phyloP scores from a whole-genome alignment of 202 grass and related monocot species.

The Schoenoplectus tabernaemontani region DNA sequence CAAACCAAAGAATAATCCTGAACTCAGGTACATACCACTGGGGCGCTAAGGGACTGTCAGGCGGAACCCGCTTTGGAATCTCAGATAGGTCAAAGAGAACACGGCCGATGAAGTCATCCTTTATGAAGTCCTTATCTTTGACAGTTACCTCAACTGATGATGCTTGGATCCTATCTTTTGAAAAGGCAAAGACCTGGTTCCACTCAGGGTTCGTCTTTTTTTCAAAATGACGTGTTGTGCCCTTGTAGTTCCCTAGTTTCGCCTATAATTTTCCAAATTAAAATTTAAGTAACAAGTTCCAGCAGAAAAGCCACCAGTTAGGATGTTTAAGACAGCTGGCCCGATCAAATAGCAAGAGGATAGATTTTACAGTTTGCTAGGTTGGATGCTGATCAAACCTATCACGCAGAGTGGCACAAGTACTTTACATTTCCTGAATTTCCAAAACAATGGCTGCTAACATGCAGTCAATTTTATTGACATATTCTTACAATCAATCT shows the following conservation, averaged over 20 bases:
- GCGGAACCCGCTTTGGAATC: constrained; percentile 43
- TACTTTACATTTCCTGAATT: background rate
- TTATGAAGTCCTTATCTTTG: constrained; percentile 40
- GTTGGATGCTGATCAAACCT: background rate
- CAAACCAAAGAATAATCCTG: background rate
- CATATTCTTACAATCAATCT: background rate
- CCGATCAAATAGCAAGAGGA: background rate
- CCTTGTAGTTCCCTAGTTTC: constrained; percentile 65
- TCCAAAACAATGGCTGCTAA: background rate
- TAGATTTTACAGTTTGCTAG: background rate
- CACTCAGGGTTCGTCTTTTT: constrained; percentile 46
- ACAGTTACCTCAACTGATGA: constrained; percentile 36
- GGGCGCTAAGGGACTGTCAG: constrained; percentile 46
- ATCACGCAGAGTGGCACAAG: background rate
- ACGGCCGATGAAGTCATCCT: constrained; percentile 44
- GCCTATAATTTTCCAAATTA: constrained; percentile 18
- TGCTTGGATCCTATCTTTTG: constrained; percentile 39
- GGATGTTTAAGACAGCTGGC: background rate
- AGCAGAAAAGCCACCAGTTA: background rate
- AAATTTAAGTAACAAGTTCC: background rate
- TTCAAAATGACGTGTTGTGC: constrained; percentile 36
- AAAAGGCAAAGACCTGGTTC: constrained; percentile 60
- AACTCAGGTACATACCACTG: constrained; percentile 30
- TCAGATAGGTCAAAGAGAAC: constrained; percentile 49
- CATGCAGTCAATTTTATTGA: background rate